A percentile compares a stretch with the other conserved stretches of the same genome.
phyloP scores from a whole-genome alignment of 495 filamentous ascomycete genomes.

The Acidiella bohemica region DNA sequence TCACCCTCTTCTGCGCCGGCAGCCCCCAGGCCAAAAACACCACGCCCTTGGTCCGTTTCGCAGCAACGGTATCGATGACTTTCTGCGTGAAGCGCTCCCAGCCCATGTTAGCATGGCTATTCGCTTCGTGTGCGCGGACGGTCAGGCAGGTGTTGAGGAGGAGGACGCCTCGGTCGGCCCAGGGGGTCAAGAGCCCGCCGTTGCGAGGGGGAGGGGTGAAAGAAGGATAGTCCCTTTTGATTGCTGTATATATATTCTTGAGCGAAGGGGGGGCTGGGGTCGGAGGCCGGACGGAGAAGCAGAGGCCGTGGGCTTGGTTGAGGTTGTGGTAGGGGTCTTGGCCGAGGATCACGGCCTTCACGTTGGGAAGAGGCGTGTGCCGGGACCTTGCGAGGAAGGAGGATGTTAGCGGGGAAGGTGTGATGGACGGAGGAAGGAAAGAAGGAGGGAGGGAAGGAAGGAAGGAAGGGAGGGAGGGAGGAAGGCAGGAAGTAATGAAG shows the following conservation, averaged over 20 bases:
- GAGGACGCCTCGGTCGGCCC: conserved; percentile 84
- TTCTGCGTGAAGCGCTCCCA: conserved; percentile 91
- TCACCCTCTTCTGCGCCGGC: conserved; percentile 61
- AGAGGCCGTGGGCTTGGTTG: conserved; percentile 92
- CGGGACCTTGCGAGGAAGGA: too few relatives aligned
- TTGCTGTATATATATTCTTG: conserved; percentile 76
- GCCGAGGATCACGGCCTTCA: conserved; percentile 81
- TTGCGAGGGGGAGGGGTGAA: conserved; percentile 64
- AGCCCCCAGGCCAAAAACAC: conserved; percentile 92
- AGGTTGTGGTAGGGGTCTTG: conserved; percentile 95
- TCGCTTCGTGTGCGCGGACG: conserved; percentile 73
- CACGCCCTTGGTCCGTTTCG: conserved; percentile 59
- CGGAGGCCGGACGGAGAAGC: conserved; percentile 84
- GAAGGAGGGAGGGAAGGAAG: too few relatives aligned
- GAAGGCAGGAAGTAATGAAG: too few relatives aligned
- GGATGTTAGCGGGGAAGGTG: too few relatives aligned
- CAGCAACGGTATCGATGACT: conserved; percentile 73
- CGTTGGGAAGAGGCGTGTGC: conserved; percentile 71
- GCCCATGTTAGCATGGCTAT: conserved; percentile 65
- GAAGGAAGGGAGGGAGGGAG: too few relatives aligned
- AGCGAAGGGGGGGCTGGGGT: conserved; percentile 78
- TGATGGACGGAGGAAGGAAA: too few relatives aligned
- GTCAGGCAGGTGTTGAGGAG: conserved; percentile 89
- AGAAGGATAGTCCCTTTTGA: conserved; percentile 72
- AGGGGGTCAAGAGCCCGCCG: conserved; percentile 71